Percentiles rank a stretch among this genome's conserved stretches.
Conservation (phyloP, 805 yeast genomes). For the Yarrowia yakushimensis region DNA sequence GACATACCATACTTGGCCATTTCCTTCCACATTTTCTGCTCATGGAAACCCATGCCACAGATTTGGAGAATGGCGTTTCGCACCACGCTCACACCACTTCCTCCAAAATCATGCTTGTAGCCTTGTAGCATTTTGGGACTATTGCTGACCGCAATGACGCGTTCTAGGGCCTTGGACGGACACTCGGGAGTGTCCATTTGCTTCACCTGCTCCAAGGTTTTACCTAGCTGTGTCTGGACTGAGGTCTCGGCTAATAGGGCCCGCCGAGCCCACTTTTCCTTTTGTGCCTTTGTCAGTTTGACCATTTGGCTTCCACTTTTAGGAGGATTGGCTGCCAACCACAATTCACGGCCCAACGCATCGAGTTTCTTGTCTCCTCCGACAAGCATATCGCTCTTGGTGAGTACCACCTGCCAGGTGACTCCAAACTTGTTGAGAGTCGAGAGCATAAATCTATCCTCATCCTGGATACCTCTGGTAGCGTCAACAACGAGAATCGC, state of each 20-base stretch:
- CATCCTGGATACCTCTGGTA: slow-evolving; percentile 53
- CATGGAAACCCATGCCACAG: slow-evolving; percentile 19
- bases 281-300: not conserved
- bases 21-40: slow-evolving; percentile 22
- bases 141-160: slow-evolving; percentile 19
- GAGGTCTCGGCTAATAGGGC: slow-evolving; percentile 25
- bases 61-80: slow-evolving; percentile 15
- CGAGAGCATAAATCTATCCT: slow-evolving; percentile 54
- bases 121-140: slow-evolving; percentile 22
- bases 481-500: slow-evolving; percentile 63
- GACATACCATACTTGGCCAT: slow-evolving; percentile 17
- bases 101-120: slow-evolving; percentile 16
- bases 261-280: slow-evolving; percentile 17
- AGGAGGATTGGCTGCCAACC: slow-evolving; percentile 1
- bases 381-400: slow-evolving; percentile 66
- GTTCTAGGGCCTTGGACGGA: slow-evolving; percentile 20
- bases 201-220: slow-evolving; percentile 5
- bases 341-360: slow-evolving; percentile 4
- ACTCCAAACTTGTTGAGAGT: slow-evolving; percentile 53
- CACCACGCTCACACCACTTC: slow-evolving; percentile 6
- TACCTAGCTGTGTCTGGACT: slow-evolving; percentile 5
- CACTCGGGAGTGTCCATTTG: not conserved
- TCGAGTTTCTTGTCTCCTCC: slow-evolving; percentile 22
- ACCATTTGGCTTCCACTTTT: not conserved
- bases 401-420: slow-evolving; percentile 70